Evolutionary conservation across 2,329 filamentous ascomycete genomes (phyloP).

Genomic region (Lachnellula cervina): DNA sequence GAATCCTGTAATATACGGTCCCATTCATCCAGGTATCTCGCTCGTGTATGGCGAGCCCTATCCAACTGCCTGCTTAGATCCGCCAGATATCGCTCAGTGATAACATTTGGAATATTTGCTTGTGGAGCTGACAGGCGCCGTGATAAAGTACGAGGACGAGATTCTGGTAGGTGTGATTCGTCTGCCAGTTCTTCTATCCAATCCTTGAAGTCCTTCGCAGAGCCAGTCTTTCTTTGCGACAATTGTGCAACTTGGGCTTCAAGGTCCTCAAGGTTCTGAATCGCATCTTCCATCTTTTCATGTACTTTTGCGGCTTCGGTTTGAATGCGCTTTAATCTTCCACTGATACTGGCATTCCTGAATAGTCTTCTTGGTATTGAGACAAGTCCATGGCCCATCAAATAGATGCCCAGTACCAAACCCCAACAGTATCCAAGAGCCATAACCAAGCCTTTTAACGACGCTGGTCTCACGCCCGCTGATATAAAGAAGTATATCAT

Average conservation of each 20-base stretch:
- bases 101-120: slow-evolving; percentile 65
- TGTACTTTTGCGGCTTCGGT: slow-evolving; percentile 73
- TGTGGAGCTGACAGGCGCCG: slow-evolving; percentile 39
- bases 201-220: slow-evolving; percentile 70
- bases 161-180: slow-evolving; percentile 64
- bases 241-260: slow-evolving; percentile 78
- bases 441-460: slow-evolving; percentile 83
- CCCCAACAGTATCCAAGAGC: slow-evolving; percentile 94
- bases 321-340: slow-evolving; percentile 70
- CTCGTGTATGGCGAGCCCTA: slow-evolving; percentile 75
- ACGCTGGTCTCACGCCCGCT: slow-evolving; percentile 66
- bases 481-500: slow-evolving; percentile 79
- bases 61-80: slow-evolving; percentile 79
- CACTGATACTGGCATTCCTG: slow-evolving; percentile 71
- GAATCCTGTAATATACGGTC: slow-evolving; percentile 70
- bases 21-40: slow-evolving; percentile 84
- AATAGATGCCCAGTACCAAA: slow-evolving; percentile 83
- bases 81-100: slow-evolving; percentile 90
- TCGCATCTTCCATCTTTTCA: slow-evolving; percentile 82
- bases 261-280: slow-evolving; percentile 72
- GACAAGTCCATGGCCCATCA: slow-evolving; percentile 96
- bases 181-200: slow-evolving; percentile 96
- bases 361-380: slow-evolving; percentile 80
- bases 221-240: slow-evolving; percentile 73
- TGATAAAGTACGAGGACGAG: slow-evolving; percentile 41